Evolutionary conservation across 2,329 filamentous ascomycete species (phyloP).

Genomic region (Aspergillus sp.): DNA sequence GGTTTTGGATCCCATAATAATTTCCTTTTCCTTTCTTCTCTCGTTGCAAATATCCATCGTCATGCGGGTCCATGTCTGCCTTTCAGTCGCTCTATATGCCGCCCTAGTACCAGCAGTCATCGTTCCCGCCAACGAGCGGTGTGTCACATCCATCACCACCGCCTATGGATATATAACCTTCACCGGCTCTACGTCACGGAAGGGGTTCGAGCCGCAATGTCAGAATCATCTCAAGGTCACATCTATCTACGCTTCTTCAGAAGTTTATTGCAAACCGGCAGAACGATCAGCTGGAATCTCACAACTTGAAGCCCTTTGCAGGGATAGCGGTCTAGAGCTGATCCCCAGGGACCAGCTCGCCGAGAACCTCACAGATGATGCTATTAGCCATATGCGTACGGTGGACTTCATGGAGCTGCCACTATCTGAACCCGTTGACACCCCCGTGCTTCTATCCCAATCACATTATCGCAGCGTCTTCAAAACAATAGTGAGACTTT

Average conservation of each 20-base stretch:
- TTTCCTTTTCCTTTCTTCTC: neutral
- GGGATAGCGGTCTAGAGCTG: slow-evolving; percentile 24
- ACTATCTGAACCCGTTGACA: slow-evolving; percentile 17
- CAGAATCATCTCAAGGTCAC: slow-evolving; percentile 32
- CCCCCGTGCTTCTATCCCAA: slow-evolving; percentile 33
- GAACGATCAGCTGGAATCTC: slow-evolving; percentile 25
- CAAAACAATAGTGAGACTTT: slow-evolving; percentile 32
- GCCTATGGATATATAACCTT: slow-evolving; percentile 36
- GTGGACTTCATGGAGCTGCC: slow-evolving; percentile 33
- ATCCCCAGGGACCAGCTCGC: slow-evolving; percentile 30
- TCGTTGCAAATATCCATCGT: neutral
- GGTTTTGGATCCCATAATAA: neutral
- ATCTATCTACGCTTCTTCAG: slow-evolving; percentile 39
- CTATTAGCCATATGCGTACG: slow-evolving; percentile 31
- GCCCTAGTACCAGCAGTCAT: slow-evolving; percentile 10
- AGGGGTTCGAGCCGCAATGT: slow-evolving; percentile 28
- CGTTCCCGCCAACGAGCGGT: slow-evolving; percentile 27
- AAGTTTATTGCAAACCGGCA: slow-evolving; percentile 30
- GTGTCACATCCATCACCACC: slow-evolving; percentile 33
- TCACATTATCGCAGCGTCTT: slow-evolving; percentile 31
- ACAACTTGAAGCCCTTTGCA: slow-evolving; percentile 22
- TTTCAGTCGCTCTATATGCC: slow-evolving; percentile 16
- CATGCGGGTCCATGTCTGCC: slow-evolving; percentile 22
- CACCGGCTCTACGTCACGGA: slow-evolving; percentile 19
- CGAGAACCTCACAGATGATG: slow-evolving; percentile 33